These are phyloP conservation scores for Dittrichia graveolens DNA, from an alignment of 129 eudicot species.

Conservation along the genomic window DNA sequence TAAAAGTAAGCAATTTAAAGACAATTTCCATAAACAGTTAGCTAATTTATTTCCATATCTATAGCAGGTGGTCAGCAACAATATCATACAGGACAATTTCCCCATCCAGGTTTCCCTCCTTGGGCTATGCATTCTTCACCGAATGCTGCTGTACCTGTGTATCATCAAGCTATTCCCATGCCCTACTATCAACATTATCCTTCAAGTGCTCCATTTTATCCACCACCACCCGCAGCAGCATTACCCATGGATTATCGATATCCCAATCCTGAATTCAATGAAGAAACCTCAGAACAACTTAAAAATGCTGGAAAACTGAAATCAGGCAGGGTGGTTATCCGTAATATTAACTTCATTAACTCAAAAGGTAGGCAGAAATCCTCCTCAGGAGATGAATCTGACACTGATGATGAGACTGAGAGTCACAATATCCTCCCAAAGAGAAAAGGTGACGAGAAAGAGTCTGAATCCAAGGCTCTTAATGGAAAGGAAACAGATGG, in stretches of 20 bases:
- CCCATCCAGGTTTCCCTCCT: slow-evolving; percentile 65
- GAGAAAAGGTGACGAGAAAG: slow-evolving; percentile 45
- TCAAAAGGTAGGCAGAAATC: slow-evolving; percentile 52
- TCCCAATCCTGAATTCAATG: slow-evolving; percentile 42
- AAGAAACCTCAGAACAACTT: slow-evolving; percentile 29
- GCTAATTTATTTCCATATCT: slow-evolving; percentile 1
- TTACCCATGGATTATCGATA: slow-evolving; percentile 52
- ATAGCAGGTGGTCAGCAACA: slow-evolving; percentile 52
- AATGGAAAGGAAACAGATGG: slow-evolving; percentile 52
- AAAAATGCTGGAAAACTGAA: slow-evolving; percentile 51
- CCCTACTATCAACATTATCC: slow-evolving; percentile 74
- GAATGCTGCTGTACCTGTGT: slow-evolving; percentile 51
- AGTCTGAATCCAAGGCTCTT: slow-evolving; percentile 35
- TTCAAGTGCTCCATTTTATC: slow-evolving; percentile 61
- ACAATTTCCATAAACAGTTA: not conserved
- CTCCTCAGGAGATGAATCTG: slow-evolving; percentile 53
- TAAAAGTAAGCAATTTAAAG: too few species aligned
- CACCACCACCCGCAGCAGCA: slow-evolving; percentile 51
- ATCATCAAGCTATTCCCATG: slow-evolving; percentile 72
- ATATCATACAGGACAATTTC: slow-evolving; percentile 59
- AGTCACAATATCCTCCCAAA: slow-evolving; percentile 40
- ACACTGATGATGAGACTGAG: slow-evolving; percentile 38
- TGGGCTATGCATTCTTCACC: slow-evolving; percentile 81
- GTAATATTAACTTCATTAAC: slow-evolving; percentile 73
- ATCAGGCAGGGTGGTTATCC: slow-evolving; percentile 72